Conservation (phyloP, 176 grass and related monocot species). For the bread wheat (Triticum aestivum) region IWGSC_CS_RefSeq_v2.1 NC_057799.1:11809824-11810323, state of each 20-base stretch:
- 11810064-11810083: neutral
- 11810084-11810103: neutral
- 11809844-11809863: neutral
- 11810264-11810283: neutral
- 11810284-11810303: slow-evolving; percentile 19
- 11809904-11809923: slow-evolving; percentile 15
- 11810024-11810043: accelerated
- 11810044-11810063: slow-evolving; percentile 15
- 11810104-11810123: neutral
- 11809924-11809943: accelerated
- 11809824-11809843: neutral
- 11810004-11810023: neutral
- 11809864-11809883: slow-evolving; percentile 2
- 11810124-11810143: neutral
- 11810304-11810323: neutral
- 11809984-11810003: neutral
- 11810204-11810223: neutral
- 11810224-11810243: neutral
- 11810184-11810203: neutral
- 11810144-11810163: neutral
- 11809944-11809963: neutral
- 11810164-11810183: neutral
- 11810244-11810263: neutral
- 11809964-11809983: neutral
- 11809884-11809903: neutral